These are phyloP conservation scores for Cyclostephanos tholiformis DNA, from an alignment of 108 stramenopile species.

Conservation along the genomic window DNA sequence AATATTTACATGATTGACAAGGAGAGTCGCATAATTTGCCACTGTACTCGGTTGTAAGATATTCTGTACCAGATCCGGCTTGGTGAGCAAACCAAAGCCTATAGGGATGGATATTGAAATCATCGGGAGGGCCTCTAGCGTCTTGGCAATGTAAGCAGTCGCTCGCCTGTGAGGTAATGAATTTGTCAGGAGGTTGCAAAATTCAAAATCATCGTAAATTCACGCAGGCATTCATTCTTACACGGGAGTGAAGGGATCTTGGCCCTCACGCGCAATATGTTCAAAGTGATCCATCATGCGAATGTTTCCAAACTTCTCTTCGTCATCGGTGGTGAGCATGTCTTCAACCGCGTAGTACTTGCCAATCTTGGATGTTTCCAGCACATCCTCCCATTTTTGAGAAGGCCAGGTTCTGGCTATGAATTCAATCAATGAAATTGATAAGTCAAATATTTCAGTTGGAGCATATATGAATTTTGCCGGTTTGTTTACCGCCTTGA, in stretches of 20 bases:
- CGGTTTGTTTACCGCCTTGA: slow-evolving; percentile 55
- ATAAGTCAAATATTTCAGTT: slow-evolving; percentile 69
- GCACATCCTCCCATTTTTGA: slow-evolving; percentile 67
- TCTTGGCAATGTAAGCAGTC: slow-evolving; percentile 43
- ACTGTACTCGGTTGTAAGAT: slow-evolving; percentile 26
- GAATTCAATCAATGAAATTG: slow-evolving; percentile 63
- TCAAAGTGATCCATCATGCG: slow-evolving; percentile 79
- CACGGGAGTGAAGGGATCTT: slow-evolving; percentile 74
- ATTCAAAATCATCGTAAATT: not conserved
- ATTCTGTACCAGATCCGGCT: slow-evolving; percentile 34
- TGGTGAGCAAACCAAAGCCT: slow-evolving; percentile 37
- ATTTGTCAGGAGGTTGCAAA: not conserved
- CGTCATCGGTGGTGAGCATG: slow-evolving; percentile 77
- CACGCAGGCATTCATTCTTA: slow-evolving; percentile 16
- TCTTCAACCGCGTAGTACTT: slow-evolving; percentile 92
- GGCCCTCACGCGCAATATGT: slow-evolving; percentile 74
- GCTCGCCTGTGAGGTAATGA: slow-evolving; percentile 25
- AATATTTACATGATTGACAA: too few species aligned
- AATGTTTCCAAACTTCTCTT: slow-evolving; percentile 76
- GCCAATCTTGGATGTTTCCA: slow-evolving; percentile 82
- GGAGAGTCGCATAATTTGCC: too few species aligned
- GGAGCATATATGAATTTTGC: slow-evolving; percentile 62
- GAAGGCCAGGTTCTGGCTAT: slow-evolving; percentile 47
- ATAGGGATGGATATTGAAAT: slow-evolving; percentile 37
- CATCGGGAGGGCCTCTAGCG: slow-evolving; percentile 43